phyloP scores from a whole-genome alignment of 169 alveolate genomes.

The Plasmodium blacklocki region DNA sequence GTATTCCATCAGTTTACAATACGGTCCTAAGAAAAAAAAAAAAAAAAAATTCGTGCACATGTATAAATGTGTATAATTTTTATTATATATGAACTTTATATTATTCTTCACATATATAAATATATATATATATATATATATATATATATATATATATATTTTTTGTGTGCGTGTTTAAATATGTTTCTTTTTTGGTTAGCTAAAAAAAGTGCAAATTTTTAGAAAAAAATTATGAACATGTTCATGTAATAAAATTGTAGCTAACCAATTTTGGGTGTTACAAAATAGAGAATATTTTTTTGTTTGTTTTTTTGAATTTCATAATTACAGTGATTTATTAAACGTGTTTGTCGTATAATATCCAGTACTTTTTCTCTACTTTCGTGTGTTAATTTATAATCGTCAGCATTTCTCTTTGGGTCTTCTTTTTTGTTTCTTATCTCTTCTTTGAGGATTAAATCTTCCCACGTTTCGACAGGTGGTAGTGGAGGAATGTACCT shows the following conservation, averaged over 20 bases:
- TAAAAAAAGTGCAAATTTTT: too few relatives aligned
- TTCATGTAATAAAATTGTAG: not conserved
- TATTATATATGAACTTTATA: not conserved
- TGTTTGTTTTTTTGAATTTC: constrained; percentile 56
- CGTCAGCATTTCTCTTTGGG: constrained; percentile 36
- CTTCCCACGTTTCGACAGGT: constrained; percentile 78
- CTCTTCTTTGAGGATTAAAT: constrained; percentile 49
- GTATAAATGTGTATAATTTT: not conserved
- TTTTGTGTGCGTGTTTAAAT: not conserved
- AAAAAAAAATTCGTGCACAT: not conserved
- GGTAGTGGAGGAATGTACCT: constrained; percentile 74
- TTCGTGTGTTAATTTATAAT: constrained; percentile 59
- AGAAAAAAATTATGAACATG: not conserved
- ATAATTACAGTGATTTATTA: constrained; percentile 74
- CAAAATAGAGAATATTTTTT: constrained; percentile 61
- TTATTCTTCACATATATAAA: not conserved
- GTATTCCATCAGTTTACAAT: constrained; percentile 70
- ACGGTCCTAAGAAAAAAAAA: constrained; percentile 38
- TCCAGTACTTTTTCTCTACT: constrained; percentile 71
- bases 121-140: not conserved
- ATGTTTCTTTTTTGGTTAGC: not conserved
- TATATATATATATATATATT: not conserved
- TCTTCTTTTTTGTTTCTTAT: constrained; percentile 67
- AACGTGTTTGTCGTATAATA: constrained; percentile 67
- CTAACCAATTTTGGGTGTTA: constrained; percentile 76